Evolutionary conservation across 495 filamentous ascomycete genomes (phyloP).

Genomic region (Ramalina intermedia): DNA sequence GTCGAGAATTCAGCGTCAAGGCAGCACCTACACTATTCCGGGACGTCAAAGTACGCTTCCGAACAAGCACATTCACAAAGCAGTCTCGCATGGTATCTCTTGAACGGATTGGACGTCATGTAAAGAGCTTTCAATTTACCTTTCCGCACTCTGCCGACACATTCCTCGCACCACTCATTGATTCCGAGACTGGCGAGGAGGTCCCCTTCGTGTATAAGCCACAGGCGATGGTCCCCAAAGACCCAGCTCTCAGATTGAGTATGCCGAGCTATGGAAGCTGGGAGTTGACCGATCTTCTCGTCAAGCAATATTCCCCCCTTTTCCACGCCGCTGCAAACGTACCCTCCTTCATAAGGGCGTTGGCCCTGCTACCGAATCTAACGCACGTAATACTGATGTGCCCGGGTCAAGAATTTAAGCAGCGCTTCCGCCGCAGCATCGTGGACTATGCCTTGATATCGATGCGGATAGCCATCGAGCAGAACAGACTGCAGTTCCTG

Average conservation of each 20-base stretch:
- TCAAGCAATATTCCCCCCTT: constrained; percentile 64
- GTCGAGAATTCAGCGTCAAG: constrained; percentile 33
- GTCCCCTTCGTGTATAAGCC: constrained; percentile 61
- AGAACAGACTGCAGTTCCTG: constrained; percentile 42
- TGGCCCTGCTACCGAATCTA: constrained; percentile 47
- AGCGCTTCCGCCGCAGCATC: constrained; percentile 54
- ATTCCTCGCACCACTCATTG: constrained; percentile 61
- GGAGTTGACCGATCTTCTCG: constrained; percentile 52
- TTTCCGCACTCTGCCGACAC: constrained; percentile 55
- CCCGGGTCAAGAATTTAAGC: constrained; percentile 48
- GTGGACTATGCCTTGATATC: constrained; percentile 76
- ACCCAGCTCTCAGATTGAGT: constrained; percentile 25
- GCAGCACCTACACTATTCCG: constrained; percentile 36
- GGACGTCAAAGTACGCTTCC: constrained; percentile 39
- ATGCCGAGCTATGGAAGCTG: constrained; percentile 51
- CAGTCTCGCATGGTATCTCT: constrained; percentile 52
- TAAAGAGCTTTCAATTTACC: constrained; percentile 53
- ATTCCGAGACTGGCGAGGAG: constrained; percentile 56
- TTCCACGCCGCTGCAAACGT: constrained; percentile 81
- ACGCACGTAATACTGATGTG: constrained; percentile 55
- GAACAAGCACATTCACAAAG: constrained; percentile 53
- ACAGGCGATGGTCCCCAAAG: constrained; percentile 32
- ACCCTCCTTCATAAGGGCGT: constrained; percentile 56
- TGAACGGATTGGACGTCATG: constrained; percentile 54
- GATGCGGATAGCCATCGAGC: constrained; percentile 60